Percentiles rank a stretch among this genome's conserved stretches.
These are phyloP conservation scores for Trichopus zeylanicus DNA, from an alignment of 116 monocot genomes.

Conservation along the genomic window DNA sequence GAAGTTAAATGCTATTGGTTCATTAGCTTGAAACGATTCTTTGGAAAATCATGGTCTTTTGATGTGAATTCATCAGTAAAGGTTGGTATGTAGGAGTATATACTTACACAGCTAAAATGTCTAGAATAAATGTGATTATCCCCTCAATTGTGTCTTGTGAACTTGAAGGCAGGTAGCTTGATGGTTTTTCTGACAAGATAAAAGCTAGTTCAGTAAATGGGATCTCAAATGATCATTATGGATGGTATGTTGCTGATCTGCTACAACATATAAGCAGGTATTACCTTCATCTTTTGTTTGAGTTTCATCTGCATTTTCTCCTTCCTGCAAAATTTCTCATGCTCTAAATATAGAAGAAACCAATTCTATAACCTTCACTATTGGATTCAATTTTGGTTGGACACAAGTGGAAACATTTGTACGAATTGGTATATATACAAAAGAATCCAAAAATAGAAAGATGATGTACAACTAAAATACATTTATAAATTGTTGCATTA, in stretches of 20 bases:
- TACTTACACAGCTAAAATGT: constrained; percentile 43
- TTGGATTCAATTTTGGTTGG: too few relatives aligned
- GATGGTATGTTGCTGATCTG: background rate
- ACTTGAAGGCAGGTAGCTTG: background rate
- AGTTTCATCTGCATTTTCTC: background rate
- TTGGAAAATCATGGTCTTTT: background rate
- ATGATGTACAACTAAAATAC: too few relatives aligned
- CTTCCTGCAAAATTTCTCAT: too few relatives aligned
- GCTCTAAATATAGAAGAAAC: too few relatives aligned
- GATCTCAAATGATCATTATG: background rate
- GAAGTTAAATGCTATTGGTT: background rate
- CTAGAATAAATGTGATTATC: constrained; percentile 37
- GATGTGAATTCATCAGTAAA: constrained; percentile 4
- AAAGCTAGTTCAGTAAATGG: background rate
- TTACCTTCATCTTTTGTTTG: background rate
- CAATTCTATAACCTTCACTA: too few relatives aligned
- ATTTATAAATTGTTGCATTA: too few relatives aligned
- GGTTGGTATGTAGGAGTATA: background rate
- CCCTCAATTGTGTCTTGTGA: constrained; percentile 1
- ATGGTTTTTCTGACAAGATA: constrained; percentile 9
- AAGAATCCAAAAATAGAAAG: too few relatives aligned
- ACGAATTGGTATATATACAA: too few relatives aligned
- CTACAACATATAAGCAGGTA: background rate
- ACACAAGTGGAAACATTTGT: too few relatives aligned
- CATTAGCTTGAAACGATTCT: background rate